Base-by-base conservation (phyloP, 1,284 basidiomycete genomes). In the Tylopilus sp. region DNA sequence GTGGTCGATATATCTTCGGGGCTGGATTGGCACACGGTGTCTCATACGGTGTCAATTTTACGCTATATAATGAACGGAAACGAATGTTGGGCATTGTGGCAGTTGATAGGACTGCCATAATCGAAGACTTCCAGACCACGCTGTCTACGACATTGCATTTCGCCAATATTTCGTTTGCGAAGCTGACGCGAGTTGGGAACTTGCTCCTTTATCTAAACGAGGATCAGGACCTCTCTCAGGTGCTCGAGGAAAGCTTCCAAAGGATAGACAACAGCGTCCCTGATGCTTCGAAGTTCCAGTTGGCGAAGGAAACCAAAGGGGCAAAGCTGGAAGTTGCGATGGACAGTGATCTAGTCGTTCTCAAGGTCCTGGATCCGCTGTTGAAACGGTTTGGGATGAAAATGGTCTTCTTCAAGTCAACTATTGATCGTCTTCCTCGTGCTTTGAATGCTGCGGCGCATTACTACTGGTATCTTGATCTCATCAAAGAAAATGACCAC, bases 401-500 rank as follows among this genome's bases (percentile, higher is more conserved):
- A 9, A 26, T 49, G 8, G 32, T 68, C 29, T 36, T 49, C 10
- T 49, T 57, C 52, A 36, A 24, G 29, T 51, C 38, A n/a, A 7
- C 57, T 16, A 60, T 56, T 8, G 51, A 57, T 16, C 19, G 32
- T 22, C 44, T 73, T 6, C 13, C 32, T 29, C 57, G 57, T 2
- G 22, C 51, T 29, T 47, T 72, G 51, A n/a, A 24, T 18, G 57
- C 64, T 16, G 69, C 71, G 4, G 57, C 71, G 15, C 69, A 72
- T 9, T 73, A 67, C 36, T 70, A 72, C 24, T 75, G 73, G 73
- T 75, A 66, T 47, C 72, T 75, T 8, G 63, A 61, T 51, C 63
- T 74, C 54, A 24, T 44, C 7, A 72, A 66, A 49, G 29, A 54
- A 29, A 33, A 55, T 3, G 41, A 18, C 6, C 32, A 4, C 22